Base-by-base conservation (phyloP, 2,329 filamentous ascomycete genomes). In the Botrytis elliptica region DNA sequence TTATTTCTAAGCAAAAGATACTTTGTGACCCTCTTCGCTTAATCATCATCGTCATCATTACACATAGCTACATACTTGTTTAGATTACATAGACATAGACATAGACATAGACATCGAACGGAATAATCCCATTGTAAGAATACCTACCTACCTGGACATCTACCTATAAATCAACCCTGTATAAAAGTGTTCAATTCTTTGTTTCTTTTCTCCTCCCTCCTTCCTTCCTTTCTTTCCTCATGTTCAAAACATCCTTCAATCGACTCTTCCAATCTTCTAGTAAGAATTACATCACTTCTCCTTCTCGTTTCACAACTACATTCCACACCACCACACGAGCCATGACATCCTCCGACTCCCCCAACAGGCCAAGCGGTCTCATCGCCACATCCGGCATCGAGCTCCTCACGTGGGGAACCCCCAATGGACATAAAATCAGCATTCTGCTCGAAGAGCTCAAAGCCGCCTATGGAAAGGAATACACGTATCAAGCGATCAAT, bases 381-480 rank as follows among this genome's bases (percentile, higher is more conserved):
- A 87, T 89, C 76, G 89, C 88, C 77, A 88, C 85, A 76, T 88
- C 87, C 70, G 90, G 90, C 81, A 89, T 91, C 75, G 89, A 92
- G 83, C 86, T 91, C 74, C 83, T 92, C 46, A 91, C 89, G 0
- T 87, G 84, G 83, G 84, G 82, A 63, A 88, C 86, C 0, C 86
- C 86, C 67, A 88, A 88, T 72, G 86, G 86, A 74, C 83, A 84
- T 82, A 91, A 92, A 79, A 85, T 83, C 46, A 87, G 85, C 73
- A 88, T 92, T 76, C 78, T 91, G 33, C 86, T 92, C 57, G 90
- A 92, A 79, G 90, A 92, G 82, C 83, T 92, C 68, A 90, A 89
- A 77, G 89, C 86, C n/a, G 87, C 87, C 20, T 92, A 92, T 75
- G 88, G 88, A 70, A 84, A 85, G 73, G 84, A 88, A 22, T 92